Evolutionary conservation across 1,139 yeast genomes (phyloP), one percentile per base, ranked within the genome.

Genomic region (Debaryomyces robertsiae): DNA sequence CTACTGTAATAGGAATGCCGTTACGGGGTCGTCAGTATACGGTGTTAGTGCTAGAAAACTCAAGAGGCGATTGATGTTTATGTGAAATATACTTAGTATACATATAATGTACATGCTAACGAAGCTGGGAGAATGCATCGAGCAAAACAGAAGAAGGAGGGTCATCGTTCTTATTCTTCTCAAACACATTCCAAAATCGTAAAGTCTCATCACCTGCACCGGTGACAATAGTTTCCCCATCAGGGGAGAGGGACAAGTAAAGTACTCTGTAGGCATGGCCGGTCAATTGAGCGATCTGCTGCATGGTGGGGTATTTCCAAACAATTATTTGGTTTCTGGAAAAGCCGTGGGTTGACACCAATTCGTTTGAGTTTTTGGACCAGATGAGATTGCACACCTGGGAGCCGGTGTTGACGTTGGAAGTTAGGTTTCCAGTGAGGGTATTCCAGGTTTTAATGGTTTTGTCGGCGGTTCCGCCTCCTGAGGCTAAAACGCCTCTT

Each of bases 181-280:
- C 95, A 65, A 88, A 90, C 2, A 89, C 84, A 53, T 87, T 88
- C 98, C 98, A 91, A 55, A 90, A 88, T 52, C 98, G 65, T 44
- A 93, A 67, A 0, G 98, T 93, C 62, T 94, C 98, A 64, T 93
- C 99, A 2, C 98, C 98, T 1, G 98, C 98, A 1, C 98, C 99
- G 0, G 98, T 91, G 2, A 93, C 98, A n/a, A 93, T 85, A 0
- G 98, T 89, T 48, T 88, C 91, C 1, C 98, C 98, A 63, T 93
- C 98, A 0, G 98, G 96, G n/a, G 95, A 85, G 67, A 93, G 74
- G 3, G 96, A 81, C 49, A 93, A 72, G 59, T 93, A 94, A 38
- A 94, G 68, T 6, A 93, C 98, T 46, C 99, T 75, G 58, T 86
- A 89, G 1, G 96, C 88, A 57, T 93, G 99, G 0, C 98, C 98